Percentiles rank a stretch among this genome's conserved stretches.
Conservation (phyloP, 768 basidiomycete species). For the Xanthoconium stramineum region DNA sequence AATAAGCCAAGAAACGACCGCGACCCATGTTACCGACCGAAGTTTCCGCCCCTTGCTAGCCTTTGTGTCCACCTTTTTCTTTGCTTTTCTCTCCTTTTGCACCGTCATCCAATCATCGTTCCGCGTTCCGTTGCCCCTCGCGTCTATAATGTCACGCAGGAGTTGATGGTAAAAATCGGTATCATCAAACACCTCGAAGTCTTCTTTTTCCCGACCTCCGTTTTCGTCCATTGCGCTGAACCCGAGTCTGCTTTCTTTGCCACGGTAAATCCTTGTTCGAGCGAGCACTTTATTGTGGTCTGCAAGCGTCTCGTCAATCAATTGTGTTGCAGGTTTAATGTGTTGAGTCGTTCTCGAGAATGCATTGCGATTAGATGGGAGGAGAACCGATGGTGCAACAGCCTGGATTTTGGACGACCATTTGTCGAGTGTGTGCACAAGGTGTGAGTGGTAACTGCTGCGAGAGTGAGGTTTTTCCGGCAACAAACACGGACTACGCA, state of each 20-base stretch:
- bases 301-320: slow-evolving; percentile 70
- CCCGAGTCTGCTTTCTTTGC: slow-evolving; percentile 46
- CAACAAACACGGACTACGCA: slow-evolving; percentile 33
- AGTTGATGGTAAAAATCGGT: slow-evolving; percentile 93
- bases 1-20: slow-evolving; percentile 1
- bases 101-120: slow-evolving; percentile 60
- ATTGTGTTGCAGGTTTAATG: slow-evolving; percentile 63
- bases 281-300: slow-evolving; percentile 58
- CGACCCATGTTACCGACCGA: slow-evolving; percentile 45
- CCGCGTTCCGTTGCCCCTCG: slow-evolving; percentile 43
- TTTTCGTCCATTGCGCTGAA: slow-evolving; percentile 29
- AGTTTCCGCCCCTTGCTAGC: slow-evolving; percentile 95
- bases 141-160: slow-evolving; percentile 86
- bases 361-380: slow-evolving; percentile 65
- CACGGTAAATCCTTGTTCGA: slow-evolving; percentile 58
- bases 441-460: slow-evolving; percentile 60
- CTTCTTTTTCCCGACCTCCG: slow-evolving; percentile 34
- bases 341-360: slow-evolving; percentile 60
- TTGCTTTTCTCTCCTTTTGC: slow-evolving; percentile 68
- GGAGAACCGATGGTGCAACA: slow-evolving; percentile 74
- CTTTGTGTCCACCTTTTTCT: slow-evolving; percentile 91
- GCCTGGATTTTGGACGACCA: slow-evolving; percentile 97
- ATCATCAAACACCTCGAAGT: slow-evolving; percentile 72
- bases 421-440: slow-evolving; percentile 78
- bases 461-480: slow-evolving; percentile 5